These are phyloP conservation scores for Nakataea oryzae DNA, from an alignment of 2,329 filamentous ascomycete species.

Conservation along the genomic window DNA sequence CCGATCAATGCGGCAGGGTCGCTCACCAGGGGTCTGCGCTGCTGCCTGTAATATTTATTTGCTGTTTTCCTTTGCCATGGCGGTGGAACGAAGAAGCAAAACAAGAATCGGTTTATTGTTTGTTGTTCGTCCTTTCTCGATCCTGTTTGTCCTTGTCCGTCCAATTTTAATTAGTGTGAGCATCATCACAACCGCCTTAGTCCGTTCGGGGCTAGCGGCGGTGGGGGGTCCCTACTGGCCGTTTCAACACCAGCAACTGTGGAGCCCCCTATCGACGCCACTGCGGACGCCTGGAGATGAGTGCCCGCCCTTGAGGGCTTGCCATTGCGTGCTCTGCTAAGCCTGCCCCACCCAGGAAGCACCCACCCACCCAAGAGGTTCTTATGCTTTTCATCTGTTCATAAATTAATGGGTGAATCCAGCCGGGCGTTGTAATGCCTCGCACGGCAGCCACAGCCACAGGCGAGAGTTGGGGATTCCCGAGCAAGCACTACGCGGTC, in stretches of 20 bases:
- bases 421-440: not conserved
- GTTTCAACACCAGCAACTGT: not conserved
- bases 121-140: not conserved
- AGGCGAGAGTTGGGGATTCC: not conserved
- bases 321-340: not conserved
- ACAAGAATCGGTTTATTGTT: not conserved
- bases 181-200: too few species aligned
- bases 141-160: not conserved
- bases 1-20: not conserved
- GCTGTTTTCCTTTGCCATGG: not conserved
- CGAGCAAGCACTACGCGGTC: too few species aligned
- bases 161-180: not conserved
- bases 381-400: not conserved
- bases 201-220: not conserved
- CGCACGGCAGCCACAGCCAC: not conserved
- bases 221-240: too few species aligned
- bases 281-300: not conserved
- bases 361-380: not conserved
- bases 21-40: too few species aligned
- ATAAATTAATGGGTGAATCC: not conserved
- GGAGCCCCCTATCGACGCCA: not conserved
- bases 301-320: not conserved
- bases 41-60: not conserved
- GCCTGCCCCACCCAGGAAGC: not conserved
- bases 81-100: not conserved